Evolutionary conservation across 192 early-diverging fungal genomes (phyloP), one percentile per base, ranked within the genome.

Genomic region (Podila minutissima): DNA sequence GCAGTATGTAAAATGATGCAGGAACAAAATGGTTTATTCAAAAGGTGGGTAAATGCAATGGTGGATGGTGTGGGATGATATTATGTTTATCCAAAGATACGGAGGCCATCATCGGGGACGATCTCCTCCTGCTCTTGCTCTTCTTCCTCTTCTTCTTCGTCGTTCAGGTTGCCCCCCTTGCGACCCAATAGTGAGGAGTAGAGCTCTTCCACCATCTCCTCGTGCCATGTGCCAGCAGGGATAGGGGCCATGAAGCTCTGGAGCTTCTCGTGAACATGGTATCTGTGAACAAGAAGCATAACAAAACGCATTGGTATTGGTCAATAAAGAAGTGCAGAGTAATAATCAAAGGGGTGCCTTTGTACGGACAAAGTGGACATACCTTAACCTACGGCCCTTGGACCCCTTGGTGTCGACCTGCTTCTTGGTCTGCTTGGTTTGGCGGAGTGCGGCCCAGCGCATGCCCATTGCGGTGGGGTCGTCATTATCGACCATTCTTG

Each of bases 201-300:
- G 24, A 99, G 87, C 83, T 99, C 97, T 48, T 95, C 93, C 3
- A 91, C 86, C 96, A 97, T 98, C 70, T 92, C 90, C 41, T 97
- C 97, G 74, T 98, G 96, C 97, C 97, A 99, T 7, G 88, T 87
- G 19, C 94, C 94, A n/a, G 86, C 72, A 29, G 96, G 94, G 61
- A 95, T 89, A 19, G 97, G 95, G 5, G 94, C 93, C 97, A 99
- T 99, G 83, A 97, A 99, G 83, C 96, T 97, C 77, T 94, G 93
- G 19, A 99, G 83, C 72, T 98, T 99, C 69, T 99, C 97, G 70
- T 97, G 95, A n/a, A 96, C 92, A 68, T 97, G 92, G 83, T 95
- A 99, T 73, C 88, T 89, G 49, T n/a, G 13, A 35, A 13, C n/a
- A 20, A 61, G 48, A 48, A 60, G 26, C 17, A 69, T 2, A 64